A percentile compares a stretch with the other conserved stretches of the same genome.
Evolutionary conservation across 2,329 filamentous ascomycete species (phyloP).

Genomic region (Dactylellina haptotyla): DNA sequence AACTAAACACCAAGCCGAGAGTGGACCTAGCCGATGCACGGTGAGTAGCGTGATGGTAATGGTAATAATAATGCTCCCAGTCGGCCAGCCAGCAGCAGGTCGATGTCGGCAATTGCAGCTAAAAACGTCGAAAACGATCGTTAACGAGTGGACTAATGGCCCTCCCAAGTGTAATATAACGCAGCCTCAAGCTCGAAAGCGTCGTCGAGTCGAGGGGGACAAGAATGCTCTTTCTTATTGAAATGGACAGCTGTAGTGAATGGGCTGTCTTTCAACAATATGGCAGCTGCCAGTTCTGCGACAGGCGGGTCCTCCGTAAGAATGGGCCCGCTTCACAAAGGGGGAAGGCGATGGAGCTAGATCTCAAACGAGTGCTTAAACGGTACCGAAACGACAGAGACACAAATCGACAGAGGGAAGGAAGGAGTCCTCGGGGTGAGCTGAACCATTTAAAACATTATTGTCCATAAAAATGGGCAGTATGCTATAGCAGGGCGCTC

Average conservation of each 20-base stretch:
- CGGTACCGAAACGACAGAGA: conserved; percentile 50
- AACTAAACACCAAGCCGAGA: too few relatives aligned
- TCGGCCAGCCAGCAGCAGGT: conserved; percentile 26
- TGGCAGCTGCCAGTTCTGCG: conserved; percentile 17
- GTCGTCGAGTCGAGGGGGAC: conserved; percentile 22
- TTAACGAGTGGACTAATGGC: conserved; percentile 29
- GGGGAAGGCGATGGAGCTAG: conserved; percentile 28
- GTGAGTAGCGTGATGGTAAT: background rate
- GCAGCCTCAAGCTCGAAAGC: conserved; percentile 5
- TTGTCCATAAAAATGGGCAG: too few relatives aligned
- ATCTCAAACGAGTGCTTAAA: conserved; percentile 53
- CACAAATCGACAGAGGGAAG: conserved; percentile 38
- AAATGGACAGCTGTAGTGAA: conserved; percentile 21
- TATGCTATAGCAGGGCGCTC: too few relatives aligned
- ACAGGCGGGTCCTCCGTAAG: background rate
- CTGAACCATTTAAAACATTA: conserved; percentile 33
- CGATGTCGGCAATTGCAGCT: conserved; percentile 36
- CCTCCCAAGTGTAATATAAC: conserved; percentile 2
- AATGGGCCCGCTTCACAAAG: conserved; percentile 43
- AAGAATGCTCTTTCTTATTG: conserved; percentile 33
- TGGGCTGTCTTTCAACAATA: too few relatives aligned
- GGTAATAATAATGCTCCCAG: background rate
- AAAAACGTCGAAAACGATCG: conserved; percentile 22
- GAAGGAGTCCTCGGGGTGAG: conserved; percentile 9
- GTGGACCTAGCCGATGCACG: too few relatives aligned